Base-by-base conservation (phyloP, 2,329 filamentous ascomycete genomes). In the Ascochyta koolunga region DNA sequence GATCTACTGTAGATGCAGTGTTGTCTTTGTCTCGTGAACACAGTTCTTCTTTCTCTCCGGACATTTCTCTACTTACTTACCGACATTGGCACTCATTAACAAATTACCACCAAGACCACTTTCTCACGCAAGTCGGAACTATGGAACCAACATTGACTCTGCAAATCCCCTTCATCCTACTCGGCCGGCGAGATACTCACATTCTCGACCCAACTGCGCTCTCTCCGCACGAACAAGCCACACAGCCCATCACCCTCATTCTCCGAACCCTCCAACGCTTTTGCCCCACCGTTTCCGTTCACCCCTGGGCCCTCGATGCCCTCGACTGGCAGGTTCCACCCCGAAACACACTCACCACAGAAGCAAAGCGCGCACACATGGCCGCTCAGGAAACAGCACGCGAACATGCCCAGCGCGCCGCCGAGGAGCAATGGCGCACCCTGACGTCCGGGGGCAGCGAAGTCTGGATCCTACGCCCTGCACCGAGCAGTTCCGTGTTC, bases 91-190 rank as follows among this genome's bases (percentile, higher is more conserved):
- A 29, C 27, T 13, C 27, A 11, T 29, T 11, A 29, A 29, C 27
- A 13, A 29, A 13, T 11, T 5, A 13, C 27, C 27, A 29, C 5
- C 27, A 29, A 29, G 27, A 29, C 27, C 27, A 29, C 27, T 11
- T 11, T 13, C 27, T 29, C 27, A 29, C 11, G 27, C 27, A 29
- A 29, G 27, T 11, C 19, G 16, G 13, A 10, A 40, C 11, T 8
- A 48, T 19, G 19, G 33, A 36, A 37, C 11, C 43, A 19, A 49
- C 36, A 9, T 36, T 56, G 10, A 38, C 45, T 4, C 24, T 62
- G 9, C 38, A 47, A 25, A 55, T 59, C 24, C 48, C 48, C 16
- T 50, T 58, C 48, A 24, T 51, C 43, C 42, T 60, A 21, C 54
- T 62, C 31, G 40, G 43, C 25, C 52, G 40, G 22, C 32, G 18